Base-by-base conservation (phyloP, 306 rosid genomes). In the Cyclanthera cordifolia region DNA sequence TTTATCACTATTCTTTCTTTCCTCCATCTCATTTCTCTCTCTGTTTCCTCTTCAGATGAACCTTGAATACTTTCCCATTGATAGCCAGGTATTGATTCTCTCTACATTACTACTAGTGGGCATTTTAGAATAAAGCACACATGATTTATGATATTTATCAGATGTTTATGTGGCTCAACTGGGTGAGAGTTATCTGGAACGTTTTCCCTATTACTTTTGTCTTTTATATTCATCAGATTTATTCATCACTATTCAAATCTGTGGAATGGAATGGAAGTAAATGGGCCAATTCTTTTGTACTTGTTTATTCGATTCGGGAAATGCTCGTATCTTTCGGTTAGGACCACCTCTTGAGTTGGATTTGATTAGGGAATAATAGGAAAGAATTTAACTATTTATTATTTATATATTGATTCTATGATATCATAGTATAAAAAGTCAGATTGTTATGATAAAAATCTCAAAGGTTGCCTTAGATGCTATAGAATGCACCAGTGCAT, bases 1-100 rank as follows among this genome's bases (percentile, higher is more conserved):
- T 71, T 14, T 45, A 67, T 51, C 19, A 10, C n/a, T n/a, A n/a
- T n/a, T 30, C 10, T 27, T 48, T 53, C 47, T 23, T 48, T 24
- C 23, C 4, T 24, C 2, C 13, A 1, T 10, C 50, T 58, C 14
- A 24, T 46, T 10, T 47, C 55, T 28, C 41, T 68, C 72, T 72
- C 25, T 54, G 64, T 74, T 76, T 59, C 71, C 68, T 82, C 74
- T 87, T 89, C 87, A 93, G 98, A 89, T 89, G 96, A 93, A 93
- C 81, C 81, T 93, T 54, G 98, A 93, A 77, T 93, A 93, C 77
- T 93, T 89, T 79, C 95, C 96, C 7, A 79, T 82, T 49, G 98
- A 89, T 58, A 84, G 79, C 58, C 98, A 93, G 98, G 98, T 93
- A 83, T 4, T 74, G 56, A 70, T 69, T 21, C 61, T 57, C 59